Evolutionary conservation across 768 basidiomycete species (phyloP), one percentile per base, ranked within the genome.

Genomic region (Lactarius akahatsu): DNA sequence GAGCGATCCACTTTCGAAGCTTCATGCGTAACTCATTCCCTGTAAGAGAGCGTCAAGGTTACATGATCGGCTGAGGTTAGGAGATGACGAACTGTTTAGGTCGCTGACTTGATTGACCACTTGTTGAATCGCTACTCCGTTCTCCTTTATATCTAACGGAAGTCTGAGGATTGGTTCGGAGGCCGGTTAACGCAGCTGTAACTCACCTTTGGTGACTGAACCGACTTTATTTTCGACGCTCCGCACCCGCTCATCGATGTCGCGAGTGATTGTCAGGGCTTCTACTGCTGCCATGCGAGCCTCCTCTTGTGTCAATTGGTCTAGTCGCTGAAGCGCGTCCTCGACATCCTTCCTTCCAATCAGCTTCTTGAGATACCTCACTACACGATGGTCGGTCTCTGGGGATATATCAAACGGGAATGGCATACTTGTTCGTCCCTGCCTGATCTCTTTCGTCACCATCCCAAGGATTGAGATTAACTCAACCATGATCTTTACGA

Each of bases 401-500:
- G 10, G 28, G 4, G 4, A 18, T 4, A 16, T 18, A 32, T 56
- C 32, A 9, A 30, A 2, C 0, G 2, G 15, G n/a, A 32, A 16
- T 1, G 4, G 13, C 57, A 13, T 23, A 57, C 57, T 57, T 5
- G 10, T 10, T 13, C 7, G 34, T 10, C 34, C 34, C 57, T 38
- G 57, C n/a, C 18, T 23, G 11, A 57, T 38, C 34, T 57, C 45
- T n/a, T 57, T 57, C 5, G 57, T 57, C n/a, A 15, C 57, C 10
- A 38, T 32, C 28, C 30, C 57, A 23, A 57, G 57, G 34, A 57
- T 57, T 6, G 18, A 32, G 18, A 57, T 4, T 3, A 57, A 11
- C n/a, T 38, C 57, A 15, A 36, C 36, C 57, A 57, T 57, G 11
- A 38, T 34, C n/a, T 57, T 23, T 1, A 57, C 57, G 57, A 57